Conservation (phyloP, 1,284 basidiomycete genomes). For the Rhodotorula sp. region DNA sequence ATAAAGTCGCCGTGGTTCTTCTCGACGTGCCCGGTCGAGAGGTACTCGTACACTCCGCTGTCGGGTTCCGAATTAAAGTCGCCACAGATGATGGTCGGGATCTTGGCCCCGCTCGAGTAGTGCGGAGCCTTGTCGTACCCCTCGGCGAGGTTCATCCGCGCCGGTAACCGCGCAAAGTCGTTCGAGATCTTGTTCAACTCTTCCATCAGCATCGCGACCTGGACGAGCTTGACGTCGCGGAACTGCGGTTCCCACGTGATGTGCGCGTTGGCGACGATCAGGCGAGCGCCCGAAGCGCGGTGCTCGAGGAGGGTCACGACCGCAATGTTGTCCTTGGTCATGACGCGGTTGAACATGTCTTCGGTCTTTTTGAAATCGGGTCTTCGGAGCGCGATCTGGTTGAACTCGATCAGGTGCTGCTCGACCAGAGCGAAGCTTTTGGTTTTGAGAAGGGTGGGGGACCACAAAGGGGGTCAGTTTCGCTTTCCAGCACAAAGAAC, state of each 20-base stretch:
- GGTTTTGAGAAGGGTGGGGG: no score
- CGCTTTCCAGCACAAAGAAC: background rate
- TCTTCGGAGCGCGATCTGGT: constrained; percentile 85
- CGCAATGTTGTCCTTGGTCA: constrained; percentile 93
- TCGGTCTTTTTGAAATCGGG: constrained; percentile 97
- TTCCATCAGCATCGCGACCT: constrained; percentile 86
- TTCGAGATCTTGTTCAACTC: constrained; percentile 86
- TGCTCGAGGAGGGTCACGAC: constrained; percentile 85
- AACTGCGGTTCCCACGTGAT: constrained; percentile 91
- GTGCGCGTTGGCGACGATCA: constrained; percentile 88
- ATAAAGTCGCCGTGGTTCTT: constrained; percentile 88
- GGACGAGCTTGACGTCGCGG: constrained; percentile 96
- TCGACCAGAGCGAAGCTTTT: constrained; percentile 86
- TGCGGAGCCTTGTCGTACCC: constrained; percentile 55
- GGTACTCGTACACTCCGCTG: constrained; percentile 89
- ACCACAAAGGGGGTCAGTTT: constrained; percentile 24
- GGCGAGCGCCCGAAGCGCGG: constrained; percentile 75
- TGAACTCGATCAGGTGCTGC: constrained; percentile 92
- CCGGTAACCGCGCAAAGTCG: constrained; percentile 79
- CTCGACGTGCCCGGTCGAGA: constrained; percentile 65
- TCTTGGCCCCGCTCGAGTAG: constrained; percentile 80
- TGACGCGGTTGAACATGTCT: constrained; percentile 98
- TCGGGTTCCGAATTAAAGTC: constrained; percentile 90
- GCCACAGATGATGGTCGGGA: constrained; percentile 86
- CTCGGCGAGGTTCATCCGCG: constrained; percentile 55